These are phyloP conservation scores for Mycena sanguinolenta DNA, from an alignment of 768 basidiomycete species.

Conservation along the genomic window DNA sequence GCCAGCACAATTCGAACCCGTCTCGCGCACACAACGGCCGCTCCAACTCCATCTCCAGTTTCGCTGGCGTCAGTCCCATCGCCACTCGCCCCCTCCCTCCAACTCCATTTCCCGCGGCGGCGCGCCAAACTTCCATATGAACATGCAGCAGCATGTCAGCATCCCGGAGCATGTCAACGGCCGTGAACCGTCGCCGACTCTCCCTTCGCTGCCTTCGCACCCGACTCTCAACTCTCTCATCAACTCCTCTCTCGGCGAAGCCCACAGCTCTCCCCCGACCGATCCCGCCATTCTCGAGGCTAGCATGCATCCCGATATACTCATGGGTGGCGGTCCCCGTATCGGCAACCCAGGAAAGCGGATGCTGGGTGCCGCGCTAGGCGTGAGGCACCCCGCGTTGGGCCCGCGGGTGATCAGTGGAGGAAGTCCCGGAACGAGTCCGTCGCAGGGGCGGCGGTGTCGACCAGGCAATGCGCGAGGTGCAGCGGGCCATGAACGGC, in stretches of 20 bases:
- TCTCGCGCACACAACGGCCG: conserved; percentile 82
- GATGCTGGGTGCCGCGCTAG: conserved; percentile 90
- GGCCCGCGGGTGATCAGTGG: conserved; percentile 70
- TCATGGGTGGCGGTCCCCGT: conserved; percentile 70
- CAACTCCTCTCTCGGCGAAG: conserved; percentile 74
- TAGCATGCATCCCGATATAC: conserved; percentile 60
- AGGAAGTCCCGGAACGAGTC: conserved; percentile 53
- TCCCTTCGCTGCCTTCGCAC: conserved; percentile 84
- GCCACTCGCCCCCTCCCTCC: conserved; percentile 36
- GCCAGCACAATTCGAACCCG: conserved; percentile 70
- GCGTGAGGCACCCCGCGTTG: conserved; percentile 84
- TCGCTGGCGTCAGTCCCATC: conserved; percentile 64
- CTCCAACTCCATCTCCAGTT: conserved; percentile 74
- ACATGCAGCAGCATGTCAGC: conserved; percentile 42
- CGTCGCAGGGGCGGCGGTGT: conserved; percentile 58
- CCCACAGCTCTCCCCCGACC: conserved; percentile 56
- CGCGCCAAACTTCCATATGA: conserved; percentile 52
- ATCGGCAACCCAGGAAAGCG: conserved; percentile 92
- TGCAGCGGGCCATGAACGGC: conserved; percentile 83
- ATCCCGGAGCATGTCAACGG: conserved; percentile 64
- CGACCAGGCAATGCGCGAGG: conserved; percentile 73
- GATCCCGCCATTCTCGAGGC: conserved; percentile 81
- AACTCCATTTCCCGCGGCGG: conserved; percentile 53
- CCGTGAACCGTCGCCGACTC: conserved; percentile 85
- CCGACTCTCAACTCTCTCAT: conserved; percentile 90